Conservation (phyloP, 495 filamentous ascomycete genomes). For the Penicillium ochrochloron region DNA sequence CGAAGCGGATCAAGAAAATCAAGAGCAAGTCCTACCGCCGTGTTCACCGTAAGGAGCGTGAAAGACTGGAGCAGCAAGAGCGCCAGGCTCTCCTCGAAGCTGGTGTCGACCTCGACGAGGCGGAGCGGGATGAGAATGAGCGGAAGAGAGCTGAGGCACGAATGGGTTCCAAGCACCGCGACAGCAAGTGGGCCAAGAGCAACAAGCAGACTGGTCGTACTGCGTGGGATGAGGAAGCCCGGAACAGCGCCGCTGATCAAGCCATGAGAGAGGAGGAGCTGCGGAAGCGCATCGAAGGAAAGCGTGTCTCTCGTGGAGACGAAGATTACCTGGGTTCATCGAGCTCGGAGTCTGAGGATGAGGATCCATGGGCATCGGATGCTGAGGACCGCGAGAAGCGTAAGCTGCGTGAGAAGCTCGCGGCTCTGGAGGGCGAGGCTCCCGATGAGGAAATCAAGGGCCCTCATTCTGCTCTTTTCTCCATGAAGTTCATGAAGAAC, state of each 20-base stretch:
- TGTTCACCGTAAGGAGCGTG: constrained; percentile 85
- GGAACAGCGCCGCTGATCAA: constrained; percentile 77
- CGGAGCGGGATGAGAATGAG: constrained; percentile 79
- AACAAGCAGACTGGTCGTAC: constrained; percentile 77
- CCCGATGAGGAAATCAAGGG: constrained; percentile 42
- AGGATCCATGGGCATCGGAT: constrained; percentile 57
- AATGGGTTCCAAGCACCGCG: constrained; percentile 85
- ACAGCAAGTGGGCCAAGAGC: constrained; percentile 94
- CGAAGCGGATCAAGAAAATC: constrained; percentile 96
- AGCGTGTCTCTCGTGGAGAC: constrained; percentile 56
- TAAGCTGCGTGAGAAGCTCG: constrained; percentile 61
- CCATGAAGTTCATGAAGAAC: constrained; percentile 91
- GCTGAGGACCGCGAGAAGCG: constrained; percentile 58
- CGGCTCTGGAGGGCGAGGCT: constrained; percentile 56
- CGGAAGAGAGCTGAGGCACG: constrained; percentile 81
- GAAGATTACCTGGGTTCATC: constrained; percentile 53
- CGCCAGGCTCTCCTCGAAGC: constrained; percentile 68
- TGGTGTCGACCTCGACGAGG: constrained; percentile 71
- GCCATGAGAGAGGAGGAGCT: constrained; percentile 86
- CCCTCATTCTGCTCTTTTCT: constrained; percentile 59
- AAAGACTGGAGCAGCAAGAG: constrained; percentile 72
- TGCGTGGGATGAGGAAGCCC: constrained; percentile 83
- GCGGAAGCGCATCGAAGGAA: constrained; percentile 81
- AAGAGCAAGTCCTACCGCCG: constrained; percentile 93
- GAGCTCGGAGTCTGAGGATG: constrained; percentile 60